Evolutionary conservation across 345 rosid genomes (phyloP).

Genomic region (Citrus unshiu): DNA sequence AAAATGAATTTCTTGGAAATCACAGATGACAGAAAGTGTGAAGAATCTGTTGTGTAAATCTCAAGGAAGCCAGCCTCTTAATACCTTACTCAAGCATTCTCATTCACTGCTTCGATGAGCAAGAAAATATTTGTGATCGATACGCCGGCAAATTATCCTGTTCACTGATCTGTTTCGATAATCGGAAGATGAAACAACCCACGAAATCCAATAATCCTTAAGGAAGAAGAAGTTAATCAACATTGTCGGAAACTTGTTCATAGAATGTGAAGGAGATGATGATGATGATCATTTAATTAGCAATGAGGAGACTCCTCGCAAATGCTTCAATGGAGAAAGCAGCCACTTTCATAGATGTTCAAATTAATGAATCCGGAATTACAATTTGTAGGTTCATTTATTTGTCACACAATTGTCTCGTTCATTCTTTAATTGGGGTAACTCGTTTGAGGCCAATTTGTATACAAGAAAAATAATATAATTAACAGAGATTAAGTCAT

Average conservation of each 20-base stretch:
- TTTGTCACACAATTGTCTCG: neutral
- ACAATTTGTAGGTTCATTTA: neutral
- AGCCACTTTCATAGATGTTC: neutral
- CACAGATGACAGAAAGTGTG: slow-evolving; percentile 57
- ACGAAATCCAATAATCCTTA: neutral
- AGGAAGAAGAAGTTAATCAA: neutral
- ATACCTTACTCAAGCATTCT: slow-evolving; percentile 54
- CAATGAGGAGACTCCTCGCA: neutral
- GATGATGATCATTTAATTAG: neutral
- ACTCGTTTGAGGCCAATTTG: neutral
- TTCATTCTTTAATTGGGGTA: neutral
- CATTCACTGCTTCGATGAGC: slow-evolving; percentile 28
- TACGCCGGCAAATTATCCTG: neutral
- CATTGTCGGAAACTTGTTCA: neutral
- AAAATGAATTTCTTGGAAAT: neutral
- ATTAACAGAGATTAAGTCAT: no score
- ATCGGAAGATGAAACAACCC: neutral
- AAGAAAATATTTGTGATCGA: neutral
- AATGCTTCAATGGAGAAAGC: neutral
- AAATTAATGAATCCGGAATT: neutral
- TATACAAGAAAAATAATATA: neutral
- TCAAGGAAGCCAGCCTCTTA: slow-evolving; percentile 50
- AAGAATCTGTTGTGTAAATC: slow-evolving; percentile 51
- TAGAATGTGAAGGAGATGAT: neutral
- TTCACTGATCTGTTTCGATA: neutral